Percentiles rank a stretch among this genome's conserved stretches.
These are phyloP conservation scores for Petunia secreta DNA, from an alignment of 257 asterid species.

Conservation along the genomic window DNA sequence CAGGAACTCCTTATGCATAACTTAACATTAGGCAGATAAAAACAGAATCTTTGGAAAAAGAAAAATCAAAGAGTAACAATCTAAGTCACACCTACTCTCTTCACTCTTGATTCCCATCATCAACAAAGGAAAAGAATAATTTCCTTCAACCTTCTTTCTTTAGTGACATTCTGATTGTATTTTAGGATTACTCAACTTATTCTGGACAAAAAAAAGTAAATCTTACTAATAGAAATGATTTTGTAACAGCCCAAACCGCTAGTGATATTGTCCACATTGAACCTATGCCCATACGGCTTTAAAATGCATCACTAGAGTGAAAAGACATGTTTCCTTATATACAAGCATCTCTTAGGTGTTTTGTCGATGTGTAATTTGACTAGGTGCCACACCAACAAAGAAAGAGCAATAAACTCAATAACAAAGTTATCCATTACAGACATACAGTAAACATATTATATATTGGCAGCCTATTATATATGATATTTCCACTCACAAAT, in stretches of 20 bases:
- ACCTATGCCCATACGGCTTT: too few relatives aligned
- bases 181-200: background rate
- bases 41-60: too few relatives aligned
- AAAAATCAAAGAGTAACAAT: background rate
- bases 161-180: background rate
- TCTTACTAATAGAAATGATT: background rate
- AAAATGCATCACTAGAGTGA: too few relatives aligned
- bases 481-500: background rate
- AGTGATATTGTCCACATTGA: too few relatives aligned
- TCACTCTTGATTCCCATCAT: constrained; percentile 3
- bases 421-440: background rate
- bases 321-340: too few relatives aligned
- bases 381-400: background rate
- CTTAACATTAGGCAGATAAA: too few relatives aligned
- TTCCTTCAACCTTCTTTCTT: background rate
- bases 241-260: too few relatives aligned
- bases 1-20: too few relatives aligned
- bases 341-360: too few relatives aligned
- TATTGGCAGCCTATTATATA: too few relatives aligned
- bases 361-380: too few relatives aligned
- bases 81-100: background rate
- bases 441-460: background rate
- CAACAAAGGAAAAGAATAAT: background rate
- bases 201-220: background rate
- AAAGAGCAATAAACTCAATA: background rate